A percentile compares a stretch with the other conserved stretches of the same genome.
Conservation (phyloP, 768 basidiomycete species). For the Tephrocybe sp. region DNA sequence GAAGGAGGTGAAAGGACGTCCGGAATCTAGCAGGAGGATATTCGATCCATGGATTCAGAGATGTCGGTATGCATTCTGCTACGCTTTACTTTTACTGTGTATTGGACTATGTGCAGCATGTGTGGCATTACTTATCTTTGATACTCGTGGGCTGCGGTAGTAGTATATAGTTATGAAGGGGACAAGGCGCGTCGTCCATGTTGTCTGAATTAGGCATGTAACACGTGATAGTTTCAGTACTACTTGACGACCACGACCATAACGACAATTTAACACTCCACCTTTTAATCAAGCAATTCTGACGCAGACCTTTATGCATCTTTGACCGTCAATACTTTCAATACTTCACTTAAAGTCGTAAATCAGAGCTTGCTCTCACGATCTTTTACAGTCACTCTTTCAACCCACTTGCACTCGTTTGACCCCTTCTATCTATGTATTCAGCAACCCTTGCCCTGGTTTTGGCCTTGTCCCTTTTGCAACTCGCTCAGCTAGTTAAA, state of each 20-base stretch:
- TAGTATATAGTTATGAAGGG: no score
- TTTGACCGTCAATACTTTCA: background rate
- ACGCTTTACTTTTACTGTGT: conserved; percentile 41
- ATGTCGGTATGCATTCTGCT: conserved; percentile 55
- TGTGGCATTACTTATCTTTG: conserved; percentile 39
- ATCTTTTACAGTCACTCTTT: conserved; percentile 13
- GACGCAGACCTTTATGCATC: conserved; percentile 4
- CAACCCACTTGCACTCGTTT: conserved; percentile 3
- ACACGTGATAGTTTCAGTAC: no score
- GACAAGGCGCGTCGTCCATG: no score
- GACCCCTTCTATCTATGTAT: conserved; percentile 11
- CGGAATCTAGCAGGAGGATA: conserved; percentile 45
- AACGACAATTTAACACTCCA: no score
- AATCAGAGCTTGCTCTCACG: background rate
- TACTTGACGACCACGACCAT: no score
- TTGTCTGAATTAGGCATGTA: no score
- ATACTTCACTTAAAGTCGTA: conserved; percentile 2
- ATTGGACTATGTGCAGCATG: conserved; percentile 36
- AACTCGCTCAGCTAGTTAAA: conserved; percentile 23
- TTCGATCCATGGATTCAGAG: conserved; percentile 61
- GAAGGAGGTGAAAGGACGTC: conserved; percentile 38
- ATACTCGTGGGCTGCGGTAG: conserved; percentile 32
- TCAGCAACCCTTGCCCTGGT: conserved; percentile 15
- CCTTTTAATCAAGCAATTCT: background rate
- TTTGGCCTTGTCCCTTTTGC: conserved; percentile 21